A percentile compares a stretch with the other conserved stretches of the same genome.
phyloP scores from a whole-genome alignment of 495 filamentous ascomycete species.

The Aspergillus biplanus region DNA sequence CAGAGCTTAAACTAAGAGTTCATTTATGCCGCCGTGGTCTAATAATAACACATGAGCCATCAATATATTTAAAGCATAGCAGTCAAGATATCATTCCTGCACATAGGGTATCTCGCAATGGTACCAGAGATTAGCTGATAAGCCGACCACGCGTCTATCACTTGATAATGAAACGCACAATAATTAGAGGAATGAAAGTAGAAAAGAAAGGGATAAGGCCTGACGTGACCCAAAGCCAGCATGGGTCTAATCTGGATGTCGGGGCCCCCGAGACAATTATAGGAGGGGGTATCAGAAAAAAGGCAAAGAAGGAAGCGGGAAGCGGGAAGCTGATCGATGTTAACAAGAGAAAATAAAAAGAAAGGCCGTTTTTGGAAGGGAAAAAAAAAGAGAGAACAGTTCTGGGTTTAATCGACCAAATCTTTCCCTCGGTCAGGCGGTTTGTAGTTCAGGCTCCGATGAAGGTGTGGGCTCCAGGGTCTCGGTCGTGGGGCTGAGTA shows the following conservation, averaged over 20 bases:
- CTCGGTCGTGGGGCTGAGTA: constrained; percentile 23
- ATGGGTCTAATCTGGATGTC: not conserved
- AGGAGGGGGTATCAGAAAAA: not conserved
- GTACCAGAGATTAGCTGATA: constrained; percentile 13
- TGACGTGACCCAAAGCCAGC: constrained; percentile 14
- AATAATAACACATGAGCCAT: constrained; percentile 3
- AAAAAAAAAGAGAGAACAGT: too few relatives aligned
- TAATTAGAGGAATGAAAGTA: not conserved
- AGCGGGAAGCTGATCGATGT: not conserved
- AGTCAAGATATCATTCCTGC: constrained; percentile 7
- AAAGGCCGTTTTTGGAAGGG: not conserved
- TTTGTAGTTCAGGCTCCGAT: not conserved
- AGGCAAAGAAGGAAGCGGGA: not conserved
- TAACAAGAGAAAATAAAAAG: constrained; percentile 1
- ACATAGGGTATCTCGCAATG: constrained; percentile 20
- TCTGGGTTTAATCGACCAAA: too few relatives aligned
- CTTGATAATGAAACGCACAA: constrained; percentile 13
- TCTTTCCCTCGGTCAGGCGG: not conserved
- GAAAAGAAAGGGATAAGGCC: not conserved
- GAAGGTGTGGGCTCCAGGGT: not conserved
- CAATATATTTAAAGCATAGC: constrained; percentile 2
- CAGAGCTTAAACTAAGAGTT: too few relatives aligned
- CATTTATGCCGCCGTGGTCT: not conserved
- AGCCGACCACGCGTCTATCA: constrained; percentile 21
- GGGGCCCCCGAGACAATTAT: not conserved